Evolutionary conservation across 345 rosid genomes (phyloP).

Genomic region (Euphorbia pulcherrima): DNA sequence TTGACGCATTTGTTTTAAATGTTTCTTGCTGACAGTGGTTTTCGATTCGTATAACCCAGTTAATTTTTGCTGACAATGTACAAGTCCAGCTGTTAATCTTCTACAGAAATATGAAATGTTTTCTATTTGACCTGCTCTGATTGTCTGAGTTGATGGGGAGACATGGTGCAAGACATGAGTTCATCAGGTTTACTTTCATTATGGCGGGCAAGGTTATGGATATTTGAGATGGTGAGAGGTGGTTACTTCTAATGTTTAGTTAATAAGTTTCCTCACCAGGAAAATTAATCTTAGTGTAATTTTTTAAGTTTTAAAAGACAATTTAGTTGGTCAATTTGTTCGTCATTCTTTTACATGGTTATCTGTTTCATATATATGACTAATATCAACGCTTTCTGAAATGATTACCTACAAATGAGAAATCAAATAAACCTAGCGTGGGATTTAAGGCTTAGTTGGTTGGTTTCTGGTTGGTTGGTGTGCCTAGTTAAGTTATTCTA

Average conservation of each 20-base stretch:
- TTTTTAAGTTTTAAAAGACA: neutral
- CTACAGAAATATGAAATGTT: neutral
- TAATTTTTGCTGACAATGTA: neutral
- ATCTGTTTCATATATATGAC: neutral
- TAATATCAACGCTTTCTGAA: neutral
- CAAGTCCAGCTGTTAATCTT: neutral
- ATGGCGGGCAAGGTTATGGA: conserved; percentile 10
- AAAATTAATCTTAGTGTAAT: neutral
- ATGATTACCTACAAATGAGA: neutral
- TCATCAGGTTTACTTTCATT: neutral
- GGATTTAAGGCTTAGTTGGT: neutral
- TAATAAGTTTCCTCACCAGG: neutral
- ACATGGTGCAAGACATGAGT: neutral
- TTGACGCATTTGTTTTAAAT: neutral
- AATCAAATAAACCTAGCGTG: neutral
- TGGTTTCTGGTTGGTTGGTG: neutral
- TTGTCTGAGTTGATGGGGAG: neutral
- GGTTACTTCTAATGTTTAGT: neutral
- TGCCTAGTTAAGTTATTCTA: conserved; percentile 10
- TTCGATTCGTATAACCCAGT: neutral
- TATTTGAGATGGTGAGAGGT: conserved; percentile 9
- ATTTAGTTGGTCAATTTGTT: neutral
- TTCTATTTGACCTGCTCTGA: conserved; percentile 4
- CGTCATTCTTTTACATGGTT: neutral
- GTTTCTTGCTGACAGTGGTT: neutral